These are phyloP conservation scores for Aspergillus cristatus DNA, from an alignment of 495 filamentous ascomycete species.

Conservation along the genomic window DNA sequence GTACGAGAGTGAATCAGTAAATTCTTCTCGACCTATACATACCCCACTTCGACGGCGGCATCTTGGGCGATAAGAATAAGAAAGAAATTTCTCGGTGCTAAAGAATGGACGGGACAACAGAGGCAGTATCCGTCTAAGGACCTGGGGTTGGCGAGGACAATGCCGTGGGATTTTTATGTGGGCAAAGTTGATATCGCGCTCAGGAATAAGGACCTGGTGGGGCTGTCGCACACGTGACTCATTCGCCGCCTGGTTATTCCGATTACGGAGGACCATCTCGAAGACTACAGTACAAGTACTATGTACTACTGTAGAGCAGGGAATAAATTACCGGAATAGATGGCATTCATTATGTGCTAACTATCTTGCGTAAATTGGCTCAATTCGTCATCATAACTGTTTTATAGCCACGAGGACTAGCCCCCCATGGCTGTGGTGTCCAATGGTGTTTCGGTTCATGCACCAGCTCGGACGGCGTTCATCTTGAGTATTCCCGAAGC, in stretches of 20 bases:
- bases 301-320: too few species aligned
- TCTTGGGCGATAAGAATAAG: conserved; percentile 16
- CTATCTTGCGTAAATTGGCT: conserved; percentile 12
- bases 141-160: too few species aligned
- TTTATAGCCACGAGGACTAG: conserved; percentile 1
- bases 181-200: conserved; percentile 8
- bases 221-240: not conserved
- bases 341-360: conserved; percentile 17
- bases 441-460: too few species aligned
- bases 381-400: conserved; percentile 21
- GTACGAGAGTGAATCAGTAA: too few species aligned
- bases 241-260: too few species aligned
- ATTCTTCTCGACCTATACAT: conserved; percentile 4
- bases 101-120: too few species aligned
- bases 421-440: too few species aligned
- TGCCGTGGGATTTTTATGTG: conserved; percentile 23
- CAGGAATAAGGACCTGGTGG: conserved; percentile 4
- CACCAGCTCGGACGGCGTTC: too few species aligned
- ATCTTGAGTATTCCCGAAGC: not conserved
- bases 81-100: conserved; percentile 6
- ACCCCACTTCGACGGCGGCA: conserved; percentile 46
- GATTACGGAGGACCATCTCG: too few species aligned
- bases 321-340: not conserved
- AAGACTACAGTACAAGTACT: too few species aligned
- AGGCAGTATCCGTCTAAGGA: too few species aligned